Percentiles rank a stretch among this genome's conserved stretches.
Evolutionary conservation across 1,139 yeast genomes (phyloP).

Genomic region (Yamadazyma buinensis): DNA sequence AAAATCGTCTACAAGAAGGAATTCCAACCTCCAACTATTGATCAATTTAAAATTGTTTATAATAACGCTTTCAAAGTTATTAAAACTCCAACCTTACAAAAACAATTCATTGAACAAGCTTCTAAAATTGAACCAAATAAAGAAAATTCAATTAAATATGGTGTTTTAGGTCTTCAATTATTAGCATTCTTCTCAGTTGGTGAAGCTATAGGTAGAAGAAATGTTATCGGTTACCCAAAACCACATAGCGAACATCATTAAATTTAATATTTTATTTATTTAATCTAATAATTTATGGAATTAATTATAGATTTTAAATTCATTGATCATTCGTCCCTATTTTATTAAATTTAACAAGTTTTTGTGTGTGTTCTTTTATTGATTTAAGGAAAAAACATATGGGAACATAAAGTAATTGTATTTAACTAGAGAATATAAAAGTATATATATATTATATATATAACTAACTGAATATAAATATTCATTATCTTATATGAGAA

Average conservation of each 20-base stretch:
- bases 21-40: conserved; percentile 82
- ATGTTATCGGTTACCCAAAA: conserved; percentile 77
- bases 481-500: background rate
- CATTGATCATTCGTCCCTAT: too few relatives aligned
- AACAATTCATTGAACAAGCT: conserved; percentile 42
- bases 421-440: conserved; percentile 1
- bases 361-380: too few relatives aligned
- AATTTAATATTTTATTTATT: too few relatives aligned
- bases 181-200: conserved; percentile 92
- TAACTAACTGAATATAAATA: conserved; percentile 1
- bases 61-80: conserved; percentile 39
- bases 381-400: too few relatives aligned
- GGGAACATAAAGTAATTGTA: background rate
- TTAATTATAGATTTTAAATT: too few relatives aligned
- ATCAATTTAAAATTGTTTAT: conserved; percentile 79
- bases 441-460: too few relatives aligned
- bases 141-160: conserved; percentile 62
- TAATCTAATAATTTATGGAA: too few relatives aligned
- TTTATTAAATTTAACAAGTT: too few relatives aligned
- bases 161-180: conserved; percentile 77
- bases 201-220: conserved; percentile 95
- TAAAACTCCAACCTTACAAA: conserved; percentile 42
- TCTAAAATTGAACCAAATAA: conserved; percentile 48
- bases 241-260: conserved; percentile 30
- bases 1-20: conserved; percentile 90